Percentiles rank a stretch among this genome's conserved stretches.
Evolutionary conservation across 2,329 filamentous ascomycete genomes (phyloP).

Genomic region (Clonostachys sp.): DNA sequence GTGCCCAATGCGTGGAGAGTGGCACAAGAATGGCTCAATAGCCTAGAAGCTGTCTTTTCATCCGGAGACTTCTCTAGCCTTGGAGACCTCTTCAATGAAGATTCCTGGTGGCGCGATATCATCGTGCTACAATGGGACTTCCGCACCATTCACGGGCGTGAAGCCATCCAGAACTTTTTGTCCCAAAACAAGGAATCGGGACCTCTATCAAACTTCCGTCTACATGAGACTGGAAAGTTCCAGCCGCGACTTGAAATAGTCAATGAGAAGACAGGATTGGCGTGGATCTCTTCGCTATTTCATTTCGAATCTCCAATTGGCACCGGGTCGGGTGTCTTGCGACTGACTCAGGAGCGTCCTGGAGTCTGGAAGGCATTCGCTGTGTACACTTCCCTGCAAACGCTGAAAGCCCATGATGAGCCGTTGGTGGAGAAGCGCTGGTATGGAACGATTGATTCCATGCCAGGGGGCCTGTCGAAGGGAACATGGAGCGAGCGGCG

Average conservation of each 20-base stretch:
- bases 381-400: conserved; percentile 47
- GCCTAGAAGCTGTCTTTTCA: not conserved
- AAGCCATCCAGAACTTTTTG: conserved; percentile 4
- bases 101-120: conserved; percentile 20
- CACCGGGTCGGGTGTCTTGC: conserved; percentile 7
- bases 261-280: conserved; percentile 1
- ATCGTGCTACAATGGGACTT: conserved; percentile 19
- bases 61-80: conserved; percentile 1
- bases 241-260: conserved; percentile 24
- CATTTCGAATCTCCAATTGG: conserved; percentile 8
- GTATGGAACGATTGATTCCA: conserved; percentile 12
- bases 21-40: not conserved
- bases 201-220: not conserved
- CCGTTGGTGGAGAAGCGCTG: conserved; percentile 14
- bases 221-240: conserved; percentile 6
- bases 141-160: conserved; percentile 12
- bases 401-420: conserved; percentile 45
- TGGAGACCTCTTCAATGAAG: conserved; percentile 11
- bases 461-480: conserved; percentile 13
- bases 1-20: not conserved
- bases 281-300: conserved; percentile 1
- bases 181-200: conserved; percentile 2
- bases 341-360: conserved; percentile 5
- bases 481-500: conserved; percentile 15
- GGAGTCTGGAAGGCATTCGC: conserved; percentile 51